Conservation (phyloP, 768 basidiomycete genomes). For the Cubamyces sp. region DNA sequence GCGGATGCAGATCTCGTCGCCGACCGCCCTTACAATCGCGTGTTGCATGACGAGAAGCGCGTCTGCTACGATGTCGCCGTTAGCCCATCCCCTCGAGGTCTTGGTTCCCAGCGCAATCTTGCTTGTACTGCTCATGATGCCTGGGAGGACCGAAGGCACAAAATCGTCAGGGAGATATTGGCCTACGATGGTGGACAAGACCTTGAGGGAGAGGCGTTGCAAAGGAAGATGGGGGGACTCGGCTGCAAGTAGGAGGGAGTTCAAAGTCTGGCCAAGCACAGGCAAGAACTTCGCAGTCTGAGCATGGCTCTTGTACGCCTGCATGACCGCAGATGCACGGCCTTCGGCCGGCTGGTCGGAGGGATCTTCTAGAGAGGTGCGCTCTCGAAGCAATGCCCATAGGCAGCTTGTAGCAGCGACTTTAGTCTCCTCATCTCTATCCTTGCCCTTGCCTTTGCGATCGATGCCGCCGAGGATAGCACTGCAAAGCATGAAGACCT, state of each 20-base stretch:
- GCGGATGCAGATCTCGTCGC: slow-evolving; percentile 66
- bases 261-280: slow-evolving; percentile 81
- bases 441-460: slow-evolving; percentile 66
- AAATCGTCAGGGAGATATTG: slow-evolving; percentile 55
- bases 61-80: slow-evolving; percentile 65
- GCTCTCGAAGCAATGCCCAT: slow-evolving; percentile 60
- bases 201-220: slow-evolving; percentile 64
- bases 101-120: slow-evolving; percentile 66
- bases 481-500: slow-evolving; percentile 78
- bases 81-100: slow-evolving; percentile 67
- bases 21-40: slow-evolving; percentile 59
- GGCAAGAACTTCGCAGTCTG: slow-evolving; percentile 62
- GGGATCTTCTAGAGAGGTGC: slow-evolving; percentile 45
- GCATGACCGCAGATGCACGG: slow-evolving; percentile 37
- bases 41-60: slow-evolving; percentile 61
- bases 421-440: slow-evolving; percentile 81
- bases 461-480: slow-evolving; percentile 68
- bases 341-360: slow-evolving; percentile 20
- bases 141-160: slow-evolving; percentile 77
- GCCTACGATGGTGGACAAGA: slow-evolving; percentile 56
- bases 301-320: slow-evolving; percentile 45
- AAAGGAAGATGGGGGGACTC: slow-evolving; percentile 61
- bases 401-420: slow-evolving; percentile 74
- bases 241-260: slow-evolving; percentile 65
- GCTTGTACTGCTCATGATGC: slow-evolving; percentile 76